Evolutionary conservation across 73 alveolate genomes (phyloP).

Genomic region (Paramecium biaurelia): DNA sequence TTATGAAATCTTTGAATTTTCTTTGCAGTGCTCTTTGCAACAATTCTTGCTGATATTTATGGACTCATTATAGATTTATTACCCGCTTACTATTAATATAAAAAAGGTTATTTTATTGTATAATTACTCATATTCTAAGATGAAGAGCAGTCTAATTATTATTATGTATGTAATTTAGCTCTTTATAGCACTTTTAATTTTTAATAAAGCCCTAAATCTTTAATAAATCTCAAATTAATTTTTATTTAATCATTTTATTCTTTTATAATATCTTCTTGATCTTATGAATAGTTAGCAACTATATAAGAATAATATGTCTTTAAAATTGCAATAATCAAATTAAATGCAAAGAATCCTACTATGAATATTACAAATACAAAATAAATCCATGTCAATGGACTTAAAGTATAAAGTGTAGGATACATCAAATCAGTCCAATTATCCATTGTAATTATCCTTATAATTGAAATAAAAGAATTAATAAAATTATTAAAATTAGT

Average conservation of each 20-base stretch:
- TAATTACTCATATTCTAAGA: not conserved
- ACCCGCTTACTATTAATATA: not conserved
- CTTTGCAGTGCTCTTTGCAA: not conserved
- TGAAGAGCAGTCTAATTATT: not conserved
- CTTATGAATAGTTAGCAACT: not conserved
- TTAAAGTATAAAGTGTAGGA: not conserved
- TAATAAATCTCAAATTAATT: not conserved
- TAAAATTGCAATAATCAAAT: conserved; percentile 29
- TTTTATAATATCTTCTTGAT: not conserved
- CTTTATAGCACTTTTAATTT: not conserved
- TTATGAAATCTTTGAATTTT: not conserved
- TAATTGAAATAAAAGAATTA: not conserved
- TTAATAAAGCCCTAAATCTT: not conserved
- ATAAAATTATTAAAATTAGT: not conserved
- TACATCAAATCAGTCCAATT: conserved; percentile 45
- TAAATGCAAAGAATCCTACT: conserved; percentile 13
- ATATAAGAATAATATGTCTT: conserved; percentile 18
- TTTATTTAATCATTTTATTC: not conserved
- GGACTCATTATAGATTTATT: not conserved
- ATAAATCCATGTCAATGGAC: not conserved
- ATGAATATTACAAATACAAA: conserved; percentile 18
- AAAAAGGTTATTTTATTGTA: not conserved
- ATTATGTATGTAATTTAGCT: not conserved
- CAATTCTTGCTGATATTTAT: not conserved
- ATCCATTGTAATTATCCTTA: conserved; percentile 7